Evolutionary conservation across 2,329 filamentous ascomycete species (phyloP).

Genomic region (Thielaviopsis euricoi): DNA sequence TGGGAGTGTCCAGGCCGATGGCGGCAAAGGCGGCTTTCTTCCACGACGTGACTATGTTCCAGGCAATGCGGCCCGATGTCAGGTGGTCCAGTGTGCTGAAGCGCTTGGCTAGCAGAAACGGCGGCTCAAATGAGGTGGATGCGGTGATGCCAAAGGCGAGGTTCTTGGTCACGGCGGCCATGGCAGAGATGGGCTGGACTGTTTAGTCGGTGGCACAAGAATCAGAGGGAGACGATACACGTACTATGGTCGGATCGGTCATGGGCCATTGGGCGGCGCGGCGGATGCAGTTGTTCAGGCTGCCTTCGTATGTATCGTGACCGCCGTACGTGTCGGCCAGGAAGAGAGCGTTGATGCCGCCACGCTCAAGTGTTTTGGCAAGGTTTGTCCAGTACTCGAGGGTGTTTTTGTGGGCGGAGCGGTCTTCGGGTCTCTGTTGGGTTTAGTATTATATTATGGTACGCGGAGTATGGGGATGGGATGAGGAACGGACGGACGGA

Average conservation of each 20-base stretch:
- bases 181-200: slow-evolving; percentile 41
- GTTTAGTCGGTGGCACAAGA: not conserved
- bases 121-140: slow-evolving; percentile 45
- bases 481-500: not conserved
- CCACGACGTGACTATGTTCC: slow-evolving; percentile 47
- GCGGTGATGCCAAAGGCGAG: slow-evolving; percentile 46
- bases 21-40: slow-evolving; percentile 47
- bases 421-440: slow-evolving; percentile 40
- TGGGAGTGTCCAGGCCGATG: slow-evolving; percentile 38
- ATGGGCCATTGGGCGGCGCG: slow-evolving; percentile 48
- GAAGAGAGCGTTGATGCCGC: slow-evolving; percentile 48
- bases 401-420: slow-evolving; percentile 41
- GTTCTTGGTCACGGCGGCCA: slow-evolving; percentile 51
- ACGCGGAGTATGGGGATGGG: too few species aligned
- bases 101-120: slow-evolving; percentile 43
- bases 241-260: slow-evolving; percentile 45
- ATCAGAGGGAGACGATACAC: slow-evolving; percentile 14
- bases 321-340: slow-evolving; percentile 50
- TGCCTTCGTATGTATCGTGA: slow-evolving; percentile 45
- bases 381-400: slow-evolving; percentile 48
- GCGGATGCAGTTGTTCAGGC: slow-evolving; percentile 42
- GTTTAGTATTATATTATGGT: not conserved
- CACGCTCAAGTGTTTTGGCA: slow-evolving; percentile 43
- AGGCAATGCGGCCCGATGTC: slow-evolving; percentile 42
- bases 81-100: slow-evolving; percentile 48